A percentile compares a stretch with the other conserved stretches of the same genome.
These are phyloP conservation scores for Blastobotrys elegans DNA, from an alignment of 1,139 yeast species.

Conservation along the genomic window DNA sequence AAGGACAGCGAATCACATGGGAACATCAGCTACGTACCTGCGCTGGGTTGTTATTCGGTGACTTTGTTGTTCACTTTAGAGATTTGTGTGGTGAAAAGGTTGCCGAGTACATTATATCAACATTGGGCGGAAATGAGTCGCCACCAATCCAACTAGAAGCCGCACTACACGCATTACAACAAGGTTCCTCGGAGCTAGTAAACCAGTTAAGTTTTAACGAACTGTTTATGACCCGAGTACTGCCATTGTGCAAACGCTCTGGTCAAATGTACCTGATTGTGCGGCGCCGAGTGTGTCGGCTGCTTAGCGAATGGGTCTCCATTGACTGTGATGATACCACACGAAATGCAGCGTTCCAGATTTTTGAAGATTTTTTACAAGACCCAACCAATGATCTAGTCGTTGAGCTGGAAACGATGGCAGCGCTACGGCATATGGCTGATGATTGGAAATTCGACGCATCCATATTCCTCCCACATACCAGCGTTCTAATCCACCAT, in stretches of 20 bases:
- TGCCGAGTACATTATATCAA: neutral
- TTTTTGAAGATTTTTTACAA: slow-evolving; percentile 46
- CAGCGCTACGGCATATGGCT: slow-evolving; percentile 59
- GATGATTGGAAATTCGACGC: slow-evolving; percentile 87
- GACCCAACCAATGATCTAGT: slow-evolving; percentile 58
- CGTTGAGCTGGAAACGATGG: slow-evolving; percentile 71
- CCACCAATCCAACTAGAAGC: slow-evolving; percentile 6
- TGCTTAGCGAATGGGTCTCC: slow-evolving; percentile 76
- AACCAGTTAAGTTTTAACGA: slow-evolving; percentile 61
- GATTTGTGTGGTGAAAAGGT: slow-evolving; percentile 58
- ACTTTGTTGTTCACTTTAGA: slow-evolving; percentile 61
- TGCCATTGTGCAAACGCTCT: slow-evolving; percentile 40
- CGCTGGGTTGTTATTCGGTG: slow-evolving; percentile 80
- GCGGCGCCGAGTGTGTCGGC: slow-evolving; percentile 68
- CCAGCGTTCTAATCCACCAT: slow-evolving; percentile 46
- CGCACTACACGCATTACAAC: slow-evolving; percentile 72
- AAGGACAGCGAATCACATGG: slow-evolving; percentile 71
- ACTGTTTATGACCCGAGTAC: slow-evolving; percentile 51
- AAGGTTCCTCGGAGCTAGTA: slow-evolving; percentile 63
- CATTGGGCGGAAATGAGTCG: neutral
- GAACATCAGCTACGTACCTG: slow-evolving; percentile 85
- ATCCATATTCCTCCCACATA: slow-evolving; percentile 58
- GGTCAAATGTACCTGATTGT: slow-evolving; percentile 44
- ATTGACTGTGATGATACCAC: slow-evolving; percentile 58
- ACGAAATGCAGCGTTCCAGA: slow-evolving; percentile 54